Percentiles rank a stretch among this genome's conserved stretches.
phyloP scores from a whole-genome alignment of 768 basidiomycete species.

The Boletus tylopilopsis region DNA sequence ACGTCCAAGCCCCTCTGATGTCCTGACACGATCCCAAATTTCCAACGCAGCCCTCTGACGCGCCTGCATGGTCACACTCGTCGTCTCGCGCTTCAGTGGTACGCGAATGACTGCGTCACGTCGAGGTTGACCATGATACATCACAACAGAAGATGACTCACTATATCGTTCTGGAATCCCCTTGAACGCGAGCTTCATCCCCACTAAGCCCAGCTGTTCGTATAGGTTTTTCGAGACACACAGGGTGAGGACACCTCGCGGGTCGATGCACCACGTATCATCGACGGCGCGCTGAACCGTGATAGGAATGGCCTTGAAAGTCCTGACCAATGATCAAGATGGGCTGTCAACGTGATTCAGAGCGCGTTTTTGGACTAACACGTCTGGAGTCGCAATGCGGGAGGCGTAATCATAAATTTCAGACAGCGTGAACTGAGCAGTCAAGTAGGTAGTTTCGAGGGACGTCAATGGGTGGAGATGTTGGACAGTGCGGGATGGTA shows the following conservation, averaged over 20 bases:
- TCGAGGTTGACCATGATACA: too few relatives aligned
- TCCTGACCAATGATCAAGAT: slow-evolving; percentile 23
- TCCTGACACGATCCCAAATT: slow-evolving; percentile 49
- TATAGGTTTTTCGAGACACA: slow-evolving; percentile 56
- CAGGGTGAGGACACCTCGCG: slow-evolving; percentile 55
- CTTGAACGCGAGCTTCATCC: slow-evolving; percentile 52
- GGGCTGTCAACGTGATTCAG: not conserved
- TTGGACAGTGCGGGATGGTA: slow-evolving; percentile 43
- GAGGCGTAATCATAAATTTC: slow-evolving; percentile 41
- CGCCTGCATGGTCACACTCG: slow-evolving; percentile 34
- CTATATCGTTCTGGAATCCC: slow-evolving; percentile 45
- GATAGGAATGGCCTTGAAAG: slow-evolving; percentile 35
- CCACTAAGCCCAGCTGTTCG: slow-evolving; percentile 57
- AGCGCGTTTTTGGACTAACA: slow-evolving; percentile 7
- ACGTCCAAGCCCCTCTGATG: slow-evolving; percentile 24
- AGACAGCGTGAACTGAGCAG: slow-evolving; percentile 40
- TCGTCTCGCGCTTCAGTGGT: slow-evolving; percentile 39
- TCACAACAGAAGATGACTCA: slow-evolving; percentile 25
- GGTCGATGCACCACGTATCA: slow-evolving; percentile 71
- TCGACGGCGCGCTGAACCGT: slow-evolving; percentile 29
- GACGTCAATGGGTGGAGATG: slow-evolving; percentile 38
- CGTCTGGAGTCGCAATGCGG: slow-evolving; percentile 12
- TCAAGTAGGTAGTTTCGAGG: slow-evolving; percentile 44
- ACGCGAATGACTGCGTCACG: slow-evolving; percentile 43
- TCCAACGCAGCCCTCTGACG: slow-evolving; percentile 40